Evolutionary conservation across 495 filamentous ascomycete species (phyloP), one percentile per base, ranked within the genome.

Genomic region (Hypoxylon cercidicola): DNA sequence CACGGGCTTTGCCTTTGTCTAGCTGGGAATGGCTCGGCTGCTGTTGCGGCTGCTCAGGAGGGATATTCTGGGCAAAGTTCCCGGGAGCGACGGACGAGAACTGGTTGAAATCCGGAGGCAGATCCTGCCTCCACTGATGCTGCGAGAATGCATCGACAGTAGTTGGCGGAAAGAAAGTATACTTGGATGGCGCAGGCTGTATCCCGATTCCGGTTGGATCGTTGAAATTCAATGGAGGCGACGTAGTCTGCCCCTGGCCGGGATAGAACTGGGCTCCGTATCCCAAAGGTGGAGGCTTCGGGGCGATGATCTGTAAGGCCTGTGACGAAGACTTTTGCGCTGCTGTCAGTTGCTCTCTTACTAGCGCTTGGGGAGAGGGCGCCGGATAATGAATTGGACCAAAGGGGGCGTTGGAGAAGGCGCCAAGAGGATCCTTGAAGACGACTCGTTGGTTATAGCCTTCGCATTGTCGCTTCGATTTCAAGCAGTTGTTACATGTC

Each of bases 381-480:
- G 60, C 69, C 19, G 68, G 73, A 35, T 70, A 76, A 23, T 75
- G 75, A 32, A 74, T 62, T 18, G 75, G 70, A 41, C 73, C 71
- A 66, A 77, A 76, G 20, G 66, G 56, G 40, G 72, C 62, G 28
- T 75, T 69, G 21, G 78, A 76, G 32, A 81, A 82, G n/a, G 86
- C 78, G 3, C 89, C 87, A 52, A 93, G 79, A 8, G 93, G 92
- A 57, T 94, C 87, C 75, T 96, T 97, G 84, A 99, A 97, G 39
- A 97, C 82, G 32, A 99, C 88, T 44, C 92, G 86, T 72, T 93
- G 93, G 64, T 89, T 96, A 79, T 99, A 99, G 35, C 95, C 95
- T 77, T 98, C 93, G 74, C 95, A 99, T 39, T 88, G 82, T 10
- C 95, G 87, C 74, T 95, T 97, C 10, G 94, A 97, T 72, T 97